Conservation (phyloP, 345 rosid genomes). For the Dovyalis caffra region DNA sequence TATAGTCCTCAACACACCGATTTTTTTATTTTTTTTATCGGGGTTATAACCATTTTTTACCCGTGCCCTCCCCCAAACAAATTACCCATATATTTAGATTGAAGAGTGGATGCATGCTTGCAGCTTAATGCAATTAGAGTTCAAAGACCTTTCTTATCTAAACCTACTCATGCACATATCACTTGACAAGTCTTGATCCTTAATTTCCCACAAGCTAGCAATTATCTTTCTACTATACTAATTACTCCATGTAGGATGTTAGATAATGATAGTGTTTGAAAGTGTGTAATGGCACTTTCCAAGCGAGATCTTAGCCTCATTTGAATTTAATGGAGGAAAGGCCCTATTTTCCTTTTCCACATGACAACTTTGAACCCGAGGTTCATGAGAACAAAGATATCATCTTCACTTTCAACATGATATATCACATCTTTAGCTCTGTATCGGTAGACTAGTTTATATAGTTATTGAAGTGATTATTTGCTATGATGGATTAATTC, state of each 20-base stretch:
- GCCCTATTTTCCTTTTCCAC: background rate
- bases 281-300: conserved; percentile 15
- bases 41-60: no score
- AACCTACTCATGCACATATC: no score
- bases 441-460: conserved; percentile 13
- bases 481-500: background rate
- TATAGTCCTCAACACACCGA: no score
- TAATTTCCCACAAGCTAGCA: background rate
- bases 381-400: conserved; percentile 6
- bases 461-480: background rate
- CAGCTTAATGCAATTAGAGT: no score
- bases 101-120: no score
- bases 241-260: background rate
- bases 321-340: conserved; percentile 19
- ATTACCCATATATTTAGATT: no score
- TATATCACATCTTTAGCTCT: background rate
- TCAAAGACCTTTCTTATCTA: no score
- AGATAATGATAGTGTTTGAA: conserved; percentile 13
- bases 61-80: no score
- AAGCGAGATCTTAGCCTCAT: conserved; percentile 15
- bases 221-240: background rate
- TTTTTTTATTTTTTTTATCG: no score
- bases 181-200: background rate
- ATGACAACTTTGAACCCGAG: conserved; percentile 4
- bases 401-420: conserved; percentile 8